phyloP scores from a whole-genome alignment of 2,329 filamentous ascomycete genomes.

The Penicillium sp. region DNA sequence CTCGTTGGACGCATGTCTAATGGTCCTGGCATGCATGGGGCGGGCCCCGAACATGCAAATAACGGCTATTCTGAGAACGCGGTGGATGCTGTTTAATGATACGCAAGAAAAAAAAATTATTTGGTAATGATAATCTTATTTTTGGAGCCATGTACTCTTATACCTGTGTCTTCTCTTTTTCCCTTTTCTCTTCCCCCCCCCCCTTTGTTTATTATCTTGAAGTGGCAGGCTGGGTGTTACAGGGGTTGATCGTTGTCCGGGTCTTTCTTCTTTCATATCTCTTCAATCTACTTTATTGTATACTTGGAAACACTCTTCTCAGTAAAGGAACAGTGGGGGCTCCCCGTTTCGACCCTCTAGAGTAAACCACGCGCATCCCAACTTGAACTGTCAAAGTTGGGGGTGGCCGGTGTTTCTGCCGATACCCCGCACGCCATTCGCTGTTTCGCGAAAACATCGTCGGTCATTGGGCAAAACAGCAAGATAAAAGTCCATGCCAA shows the following conservation, averaged over 20 bases:
- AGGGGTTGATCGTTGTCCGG: background rate
- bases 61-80: constrained; percentile 35
- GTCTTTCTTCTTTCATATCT: constrained; percentile 1
- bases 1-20: constrained; percentile 40
- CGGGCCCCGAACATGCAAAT: constrained; percentile 37
- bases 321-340: background rate
- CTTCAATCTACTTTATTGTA: constrained; percentile 1
- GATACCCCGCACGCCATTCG: background rate
- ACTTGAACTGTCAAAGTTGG: background rate
- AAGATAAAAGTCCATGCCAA: background rate
- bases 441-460: background rate
- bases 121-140: constrained; percentile 37
- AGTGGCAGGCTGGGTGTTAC: background rate
- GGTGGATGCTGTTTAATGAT: constrained; percentile 37
- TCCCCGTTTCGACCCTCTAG: no score
- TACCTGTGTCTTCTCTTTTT: constrained; percentile 17
- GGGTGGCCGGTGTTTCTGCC: background rate
- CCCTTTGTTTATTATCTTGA: constrained; percentile 1
- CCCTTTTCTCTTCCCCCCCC: constrained; percentile 2
- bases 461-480: background rate
- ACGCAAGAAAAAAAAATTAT: constrained; percentile 17
- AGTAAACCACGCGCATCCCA: no score
- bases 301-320: background rate
- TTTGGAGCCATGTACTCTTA: constrained; percentile 19
- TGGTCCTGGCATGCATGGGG: constrained; percentile 39